Conservation (phyloP, 352 stramenopile species). For the Poterioochromonas sp. region DNA sequence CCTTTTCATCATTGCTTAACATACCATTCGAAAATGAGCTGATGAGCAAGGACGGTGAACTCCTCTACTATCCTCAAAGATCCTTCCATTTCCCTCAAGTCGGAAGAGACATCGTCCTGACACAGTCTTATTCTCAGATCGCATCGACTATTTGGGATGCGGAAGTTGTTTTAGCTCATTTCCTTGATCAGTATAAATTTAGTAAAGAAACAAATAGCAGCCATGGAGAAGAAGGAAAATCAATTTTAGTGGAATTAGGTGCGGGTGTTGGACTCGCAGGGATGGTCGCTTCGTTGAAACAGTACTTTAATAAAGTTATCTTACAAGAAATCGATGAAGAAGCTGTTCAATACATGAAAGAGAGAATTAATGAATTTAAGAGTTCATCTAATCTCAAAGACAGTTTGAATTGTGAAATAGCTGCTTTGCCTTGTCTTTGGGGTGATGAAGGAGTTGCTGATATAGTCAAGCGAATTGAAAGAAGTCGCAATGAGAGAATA, state of each 20-base stretch:
- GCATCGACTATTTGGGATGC: not conserved
- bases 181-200: no score
- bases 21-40: not conserved
- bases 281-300: not conserved
- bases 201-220: no score
- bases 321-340: no score
- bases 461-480: no score
- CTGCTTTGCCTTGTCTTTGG: no score
- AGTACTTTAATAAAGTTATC: no score
- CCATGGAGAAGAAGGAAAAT: not conserved
- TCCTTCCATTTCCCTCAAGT: not conserved
- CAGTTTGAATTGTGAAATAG: no score
- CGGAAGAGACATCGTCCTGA: not conserved
- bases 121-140: not conserved
- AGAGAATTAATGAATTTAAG: no score
- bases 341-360: no score
- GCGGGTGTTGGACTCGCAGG: not conserved
- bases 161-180: not conserved
- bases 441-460: no score
- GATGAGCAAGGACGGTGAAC: not conserved
- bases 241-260: constrained; percentile 5
- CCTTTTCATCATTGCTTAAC: not conserved
- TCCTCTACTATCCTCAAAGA: not conserved
- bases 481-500: no score
- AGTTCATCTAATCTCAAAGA: no score